Base-by-base conservation (phyloP, 495 filamentous ascomycete genomes). In the Penicillium tannophilum region DNA sequence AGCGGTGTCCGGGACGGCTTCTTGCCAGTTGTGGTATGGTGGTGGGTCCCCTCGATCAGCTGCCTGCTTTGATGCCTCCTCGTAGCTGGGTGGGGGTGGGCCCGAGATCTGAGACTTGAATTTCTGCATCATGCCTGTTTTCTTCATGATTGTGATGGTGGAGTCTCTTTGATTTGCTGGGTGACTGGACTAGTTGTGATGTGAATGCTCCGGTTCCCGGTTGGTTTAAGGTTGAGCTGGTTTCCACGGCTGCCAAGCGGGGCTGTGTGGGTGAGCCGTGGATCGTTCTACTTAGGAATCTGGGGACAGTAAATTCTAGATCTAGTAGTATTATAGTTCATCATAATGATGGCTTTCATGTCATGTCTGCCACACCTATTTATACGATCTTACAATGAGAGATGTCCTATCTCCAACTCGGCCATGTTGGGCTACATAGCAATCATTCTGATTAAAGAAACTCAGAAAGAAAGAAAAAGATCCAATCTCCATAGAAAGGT, bases 11-110 rank as follows among this genome's bases (percentile, higher is more conserved):
- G 90, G 90, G 11, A 95, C 85, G 6, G 85, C 80, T 26, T 84
- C 79, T 63, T 88, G 80, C 92, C 91, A 95, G 77, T 92, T 89
- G 67, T 95, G 90, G 63, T 88, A 84, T 26, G 82, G 77, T 28
- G 86, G 84, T 6, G 84, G 83, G 1, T 82, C 67, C 3, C 62
- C 26, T 14, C 35, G 28, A 11, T 23, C 17, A 20, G 9, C 31
- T 35, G 9, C 33, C 20, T 35, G 2, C 3, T 45, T 47, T 30
- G 62, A 44, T 26, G 54, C 53, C 24, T 55, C 65, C 23, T 70
- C 60, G 54, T 78, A 75, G 17, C 72, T 72, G 2, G 77, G 76
- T 31, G 76, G 75, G 44, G 69, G 20, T 23, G 20, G 63, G 9
- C 63, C 71, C 33, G 44, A 56, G 53, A 31, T 23, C 33, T 55